A percentile compares a stretch with the other conserved stretches of the same genome.
phyloP scores from a whole-genome alignment of 371 early-diverging fungal species.

The Neoconidiobolus thromboides region DNA sequence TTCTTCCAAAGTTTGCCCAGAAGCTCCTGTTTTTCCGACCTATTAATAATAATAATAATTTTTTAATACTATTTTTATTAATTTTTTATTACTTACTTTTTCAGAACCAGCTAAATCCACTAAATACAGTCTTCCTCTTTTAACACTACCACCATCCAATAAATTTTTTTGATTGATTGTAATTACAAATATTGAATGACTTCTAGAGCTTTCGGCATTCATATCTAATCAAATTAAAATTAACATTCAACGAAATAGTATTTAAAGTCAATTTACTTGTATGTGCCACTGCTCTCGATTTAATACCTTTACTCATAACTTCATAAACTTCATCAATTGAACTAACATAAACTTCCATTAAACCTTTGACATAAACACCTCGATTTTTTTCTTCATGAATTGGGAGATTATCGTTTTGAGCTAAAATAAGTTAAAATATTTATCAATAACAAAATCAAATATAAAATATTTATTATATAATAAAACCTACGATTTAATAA shows the following conservation, averaged over 20 bases:
- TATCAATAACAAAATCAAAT: too few relatives aligned
- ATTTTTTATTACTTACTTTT: slow-evolving; percentile 27
- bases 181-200: slow-evolving; percentile 92
- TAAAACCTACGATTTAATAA: slow-evolving; percentile 61
- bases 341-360: slow-evolving; percentile 86
- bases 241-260: not conserved
- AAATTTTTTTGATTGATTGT: slow-evolving; percentile 84
- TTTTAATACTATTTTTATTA: not conserved
- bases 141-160: slow-evolving; percentile 54
- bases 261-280: slow-evolving; percentile 39
- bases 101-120: slow-evolving; percentile 99
- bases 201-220: slow-evolving; percentile 93
- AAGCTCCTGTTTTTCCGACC: slow-evolving; percentile 87
- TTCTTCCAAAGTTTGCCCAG: slow-evolving; percentile 96
- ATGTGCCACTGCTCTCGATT: slow-evolving; percentile 75
- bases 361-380: slow-evolving; percentile 91
- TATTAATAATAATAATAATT: not conserved
- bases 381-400: slow-evolving; percentile 86
- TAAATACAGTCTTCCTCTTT: slow-evolving; percentile 79
- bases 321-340: slow-evolving; percentile 84
- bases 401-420: slow-evolving; percentile 69
- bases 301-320: slow-evolving; percentile 80
- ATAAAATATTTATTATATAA: not conserved
- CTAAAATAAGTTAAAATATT: slow-evolving; percentile 15
- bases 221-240: slow-evolving; percentile 26